phyloP scores from a whole-genome alignment of 768 basidiomycete genomes.

The Mycena polygramma region DNA sequence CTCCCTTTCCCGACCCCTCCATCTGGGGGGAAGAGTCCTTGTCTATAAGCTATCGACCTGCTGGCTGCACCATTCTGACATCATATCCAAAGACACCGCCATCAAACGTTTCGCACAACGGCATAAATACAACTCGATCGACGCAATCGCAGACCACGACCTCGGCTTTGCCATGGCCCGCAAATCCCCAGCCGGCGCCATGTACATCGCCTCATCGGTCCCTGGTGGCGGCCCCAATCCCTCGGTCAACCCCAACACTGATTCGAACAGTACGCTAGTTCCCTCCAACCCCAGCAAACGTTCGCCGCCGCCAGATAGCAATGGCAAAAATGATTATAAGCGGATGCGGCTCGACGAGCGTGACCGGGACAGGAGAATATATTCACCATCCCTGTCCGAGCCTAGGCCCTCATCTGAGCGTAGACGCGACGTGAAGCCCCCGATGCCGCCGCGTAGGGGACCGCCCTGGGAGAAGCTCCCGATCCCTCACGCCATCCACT shows the following conservation, averaged over 20 bases:
- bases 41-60: too few relatives aligned
- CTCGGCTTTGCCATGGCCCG: conserved; percentile 80
- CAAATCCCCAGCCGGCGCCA: conserved; percentile 41
- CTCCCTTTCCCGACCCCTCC: too few relatives aligned
- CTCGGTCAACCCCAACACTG: not conserved
- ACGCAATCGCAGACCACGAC: conserved; percentile 91
- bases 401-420: too few relatives aligned
- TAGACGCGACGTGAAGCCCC: too few relatives aligned
- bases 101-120: conserved; percentile 91
- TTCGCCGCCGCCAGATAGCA: not conserved
- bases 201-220: not conserved
- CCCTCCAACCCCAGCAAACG: not conserved
- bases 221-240: not conserved
- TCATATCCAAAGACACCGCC: too few relatives aligned
- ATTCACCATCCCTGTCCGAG: too few relatives aligned
- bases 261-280: not conserved
- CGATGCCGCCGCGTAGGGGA: too few relatives aligned
- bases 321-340: not conserved
- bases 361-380: not conserved
- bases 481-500: too few relatives aligned
- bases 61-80: too few relatives aligned
- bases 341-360: not conserved
- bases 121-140: conserved; percentile 84
- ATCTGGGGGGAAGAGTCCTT: too few relatives aligned
- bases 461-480: too few relatives aligned